Conservation (phyloP, 306 rosid genomes). For the Lagenaria siceraria region DNA sequence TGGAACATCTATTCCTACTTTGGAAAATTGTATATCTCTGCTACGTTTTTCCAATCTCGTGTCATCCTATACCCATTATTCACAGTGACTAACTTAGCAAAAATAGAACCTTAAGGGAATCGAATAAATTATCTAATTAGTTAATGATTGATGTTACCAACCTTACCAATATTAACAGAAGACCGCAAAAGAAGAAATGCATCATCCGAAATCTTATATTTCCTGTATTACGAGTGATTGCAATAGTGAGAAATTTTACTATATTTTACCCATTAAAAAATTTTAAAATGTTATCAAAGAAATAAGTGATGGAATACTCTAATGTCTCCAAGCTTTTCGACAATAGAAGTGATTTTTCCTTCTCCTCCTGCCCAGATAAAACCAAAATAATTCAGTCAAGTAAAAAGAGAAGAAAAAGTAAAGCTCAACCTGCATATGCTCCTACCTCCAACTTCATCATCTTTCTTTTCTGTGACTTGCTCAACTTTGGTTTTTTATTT, state of each 20-base stretch:
- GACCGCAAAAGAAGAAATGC: slow-evolving; percentile 65
- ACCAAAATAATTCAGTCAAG: slow-evolving; percentile 9
- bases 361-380: slow-evolving; percentile 44
- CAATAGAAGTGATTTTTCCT: slow-evolving; percentile 39
- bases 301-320: slow-evolving; percentile 31
- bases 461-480: slow-evolving; percentile 63
- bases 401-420: slow-evolving; percentile 9
- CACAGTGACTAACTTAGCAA: not conserved
- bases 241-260: not conserved
- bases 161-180: slow-evolving; percentile 52
- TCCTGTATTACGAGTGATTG: slow-evolving; percentile 24
- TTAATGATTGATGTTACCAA: slow-evolving; percentile 22
- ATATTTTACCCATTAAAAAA: not conserved
- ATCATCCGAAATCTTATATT: slow-evolving; percentile 54
- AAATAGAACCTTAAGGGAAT: not conserved
- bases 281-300: not conserved
- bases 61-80: slow-evolving; percentile 34
- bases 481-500: slow-evolving; percentile 38
- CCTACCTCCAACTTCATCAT: slow-evolving; percentile 66
- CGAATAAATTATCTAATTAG: not conserved
- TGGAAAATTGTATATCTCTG: slow-evolving; percentile 38
- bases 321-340: slow-evolving; percentile 49
- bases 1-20: slow-evolving; percentile 43
- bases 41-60: slow-evolving; percentile 49
- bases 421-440: not conserved